Conservation (phyloP, 306 rosid genomes). For the Trifolium pratense region DNA sequence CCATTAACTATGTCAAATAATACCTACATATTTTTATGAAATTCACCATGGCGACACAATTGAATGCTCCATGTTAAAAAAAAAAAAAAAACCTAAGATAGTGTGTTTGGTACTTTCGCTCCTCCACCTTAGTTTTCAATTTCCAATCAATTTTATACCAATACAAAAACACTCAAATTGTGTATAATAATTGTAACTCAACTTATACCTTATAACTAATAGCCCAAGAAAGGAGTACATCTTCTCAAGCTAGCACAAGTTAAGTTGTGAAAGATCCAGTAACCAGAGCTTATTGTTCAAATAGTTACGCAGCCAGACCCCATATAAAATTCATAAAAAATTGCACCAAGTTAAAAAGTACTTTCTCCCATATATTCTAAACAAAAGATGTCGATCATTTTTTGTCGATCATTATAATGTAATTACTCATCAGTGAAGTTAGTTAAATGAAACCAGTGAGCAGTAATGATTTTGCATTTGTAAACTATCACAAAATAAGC, state of each 20-base stretch:
- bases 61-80: no score
- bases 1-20: no score
- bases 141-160: neutral
- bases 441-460: conserved; percentile 14
- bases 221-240: neutral
- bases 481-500: conserved; percentile 10
- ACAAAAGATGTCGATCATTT: neutral
- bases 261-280: neutral
- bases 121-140: neutral
- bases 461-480: neutral
- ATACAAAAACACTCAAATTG: neutral
- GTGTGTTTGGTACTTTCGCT: neutral
- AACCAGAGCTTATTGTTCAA: neutral
- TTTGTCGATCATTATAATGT: neutral
- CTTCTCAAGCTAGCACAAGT: neutral
- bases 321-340: no score
- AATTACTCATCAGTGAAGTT: neutral
- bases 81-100: no score
- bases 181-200: no score
- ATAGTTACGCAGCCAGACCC: no score
- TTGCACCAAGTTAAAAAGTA: neutral
- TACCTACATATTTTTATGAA: no score
- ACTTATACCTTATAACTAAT: no score
- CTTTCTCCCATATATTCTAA: no score
- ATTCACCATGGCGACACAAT: no score